phyloP scores from a whole-genome alignment of 75 land plant species.

The Ceratopteris richardii region DNA sequence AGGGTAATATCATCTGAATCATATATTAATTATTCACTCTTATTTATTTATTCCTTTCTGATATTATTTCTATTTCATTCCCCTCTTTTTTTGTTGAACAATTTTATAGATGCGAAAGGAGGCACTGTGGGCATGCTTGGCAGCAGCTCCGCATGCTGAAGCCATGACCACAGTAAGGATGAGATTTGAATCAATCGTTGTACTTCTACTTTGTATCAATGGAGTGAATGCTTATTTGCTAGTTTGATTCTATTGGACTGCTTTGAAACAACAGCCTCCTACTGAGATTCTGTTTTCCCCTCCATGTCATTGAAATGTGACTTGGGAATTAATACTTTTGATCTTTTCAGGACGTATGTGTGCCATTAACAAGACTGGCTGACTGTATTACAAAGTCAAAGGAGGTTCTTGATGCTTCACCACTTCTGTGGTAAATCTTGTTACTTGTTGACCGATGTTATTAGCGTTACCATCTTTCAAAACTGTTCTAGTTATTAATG shows the following conservation, averaged over 20 bases:
- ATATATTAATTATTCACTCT: no score
- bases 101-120: constrained; percentile 80
- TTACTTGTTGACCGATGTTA: background rate
- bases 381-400: constrained; percentile 84
- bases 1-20: constrained; percentile 40
- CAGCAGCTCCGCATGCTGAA: constrained; percentile 64
- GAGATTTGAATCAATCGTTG: no score
- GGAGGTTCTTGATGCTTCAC: constrained; percentile 67
- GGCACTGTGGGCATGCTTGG: constrained; percentile 90
- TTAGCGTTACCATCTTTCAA: background rate
- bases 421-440: constrained; percentile 48
- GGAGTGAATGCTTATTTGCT: no score
- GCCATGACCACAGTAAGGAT: constrained; percentile 76
- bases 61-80: constrained; percentile 3
- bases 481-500: background rate
- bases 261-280: no score
- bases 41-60: background rate
- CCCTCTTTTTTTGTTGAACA: background rate
- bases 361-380: constrained; percentile 87
- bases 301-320: no score
- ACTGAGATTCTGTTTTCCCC: no score
- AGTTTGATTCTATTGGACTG: no score
- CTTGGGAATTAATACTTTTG: no score
- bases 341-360: constrained; percentile 99
- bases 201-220: no score